These are phyloP conservation scores for Sungouiella blattae DNA, from an alignment of 805 yeast species.

Conservation along the genomic window DNA sequence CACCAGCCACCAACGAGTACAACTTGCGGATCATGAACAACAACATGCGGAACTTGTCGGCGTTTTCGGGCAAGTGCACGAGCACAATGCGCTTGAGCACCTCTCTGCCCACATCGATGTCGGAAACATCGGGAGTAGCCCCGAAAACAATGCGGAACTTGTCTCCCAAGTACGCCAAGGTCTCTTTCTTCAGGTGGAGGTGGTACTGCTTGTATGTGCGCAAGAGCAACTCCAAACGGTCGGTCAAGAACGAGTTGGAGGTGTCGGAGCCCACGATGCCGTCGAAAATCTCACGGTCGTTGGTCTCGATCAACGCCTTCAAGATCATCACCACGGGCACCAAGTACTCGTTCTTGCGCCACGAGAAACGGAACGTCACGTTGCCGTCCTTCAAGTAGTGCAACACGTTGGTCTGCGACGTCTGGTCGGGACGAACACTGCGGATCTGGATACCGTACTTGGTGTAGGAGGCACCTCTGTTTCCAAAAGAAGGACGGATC, in stretches of 20 bases:
- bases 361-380: constrained; percentile 92
- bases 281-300: constrained; percentile 92
- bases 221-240: constrained; percentile 90
- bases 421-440: constrained; percentile 93
- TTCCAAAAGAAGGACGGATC: constrained; percentile 88
- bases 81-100: constrained; percentile 80
- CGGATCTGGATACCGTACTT: constrained; percentile 92
- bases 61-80: constrained; percentile 73
- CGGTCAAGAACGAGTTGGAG: constrained; percentile 88
- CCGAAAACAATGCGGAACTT: constrained; percentile 92
- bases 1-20: constrained; percentile 93
- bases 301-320: constrained; percentile 86
- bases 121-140: constrained; percentile 83
- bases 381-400: constrained; percentile 95
- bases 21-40: constrained; percentile 94
- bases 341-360: constrained; percentile 94
- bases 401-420: constrained; percentile 95
- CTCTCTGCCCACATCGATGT: constrained; percentile 85
- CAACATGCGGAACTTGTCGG: constrained; percentile 82
- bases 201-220: constrained; percentile 83
- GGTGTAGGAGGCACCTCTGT: constrained; percentile 89
- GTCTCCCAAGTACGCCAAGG: constrained; percentile 92
- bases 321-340: constrained; percentile 91
- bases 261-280: constrained; percentile 91
- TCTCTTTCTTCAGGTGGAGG: constrained; percentile 76